Evolutionary conservation across 495 filamentous ascomycete genomes (phyloP).

Genomic region (Tuber umbilicatum): DNA sequence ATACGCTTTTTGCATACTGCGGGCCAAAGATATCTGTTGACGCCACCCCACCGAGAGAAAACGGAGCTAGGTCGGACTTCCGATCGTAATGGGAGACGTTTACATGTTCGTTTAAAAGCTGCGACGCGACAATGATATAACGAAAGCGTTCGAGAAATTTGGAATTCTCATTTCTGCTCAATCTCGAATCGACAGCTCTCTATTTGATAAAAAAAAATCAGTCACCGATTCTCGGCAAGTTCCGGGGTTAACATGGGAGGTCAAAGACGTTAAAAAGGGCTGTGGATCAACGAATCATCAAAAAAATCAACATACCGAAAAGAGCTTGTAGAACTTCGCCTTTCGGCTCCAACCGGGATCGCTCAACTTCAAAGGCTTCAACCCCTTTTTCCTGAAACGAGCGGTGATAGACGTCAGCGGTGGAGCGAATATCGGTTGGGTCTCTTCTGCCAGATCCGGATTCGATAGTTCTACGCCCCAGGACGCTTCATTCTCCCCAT

Average conservation of each 20-base stretch:
- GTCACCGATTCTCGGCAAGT: slow-evolving; percentile 35
- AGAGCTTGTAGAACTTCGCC: slow-evolving; percentile 35
- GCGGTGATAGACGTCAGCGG: slow-evolving; percentile 44
- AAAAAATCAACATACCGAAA: slow-evolving; percentile 36
- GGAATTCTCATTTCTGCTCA: slow-evolving; percentile 74
- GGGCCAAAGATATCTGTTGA: slow-evolving; percentile 48
- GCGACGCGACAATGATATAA: slow-evolving; percentile 91
- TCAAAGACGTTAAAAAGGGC: slow-evolving; percentile 36
- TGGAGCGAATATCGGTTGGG: slow-evolving; percentile 20
- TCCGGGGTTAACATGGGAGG: slow-evolving; percentile 9
- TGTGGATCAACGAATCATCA: neutral
- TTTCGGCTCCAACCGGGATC: slow-evolving; percentile 31
- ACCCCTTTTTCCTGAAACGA: slow-evolving; percentile 25
- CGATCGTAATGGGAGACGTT: slow-evolving; percentile 44
- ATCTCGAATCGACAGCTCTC: slow-evolving; percentile 62
- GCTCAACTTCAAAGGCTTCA: slow-evolving; percentile 29
- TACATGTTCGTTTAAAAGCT: slow-evolving; percentile 68
- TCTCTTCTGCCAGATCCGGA: slow-evolving; percentile 21
- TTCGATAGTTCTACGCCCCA: slow-evolving; percentile 45
- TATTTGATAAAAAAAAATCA: slow-evolving; percentile 36
- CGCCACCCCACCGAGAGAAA: slow-evolving; percentile 43
- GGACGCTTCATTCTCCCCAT: slow-evolving; percentile 50
- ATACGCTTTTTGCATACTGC: slow-evolving; percentile 33
- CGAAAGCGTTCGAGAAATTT: slow-evolving; percentile 92
- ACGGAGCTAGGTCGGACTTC: slow-evolving; percentile 40